Percentiles rank a stretch among this genome's conserved stretches.
These are phyloP conservation scores for Chalaropsis ovoidea DNA, from an alignment of 2,329 filamentous ascomycete species.

Conservation along the genomic window DNA sequence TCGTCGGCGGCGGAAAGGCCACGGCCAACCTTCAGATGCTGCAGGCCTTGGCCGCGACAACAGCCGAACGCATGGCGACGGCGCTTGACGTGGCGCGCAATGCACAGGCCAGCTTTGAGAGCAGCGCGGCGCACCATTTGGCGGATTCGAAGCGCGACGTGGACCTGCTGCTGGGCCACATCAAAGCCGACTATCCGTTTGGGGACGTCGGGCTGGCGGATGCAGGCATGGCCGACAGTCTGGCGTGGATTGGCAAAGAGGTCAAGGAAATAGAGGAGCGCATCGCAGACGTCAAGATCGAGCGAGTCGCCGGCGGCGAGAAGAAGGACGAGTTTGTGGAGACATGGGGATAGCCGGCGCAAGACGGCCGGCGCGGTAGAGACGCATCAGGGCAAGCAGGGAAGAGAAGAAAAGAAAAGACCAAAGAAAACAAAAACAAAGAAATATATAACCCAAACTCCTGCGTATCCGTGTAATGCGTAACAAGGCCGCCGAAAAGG, in stretches of 20 bases:
- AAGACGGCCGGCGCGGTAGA: not conserved
- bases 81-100: conserved; percentile 37
- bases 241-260: conserved; percentile 40
- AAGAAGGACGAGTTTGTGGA: conserved; percentile 42
- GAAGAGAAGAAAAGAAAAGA: not conserved
- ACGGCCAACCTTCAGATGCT: not conserved
- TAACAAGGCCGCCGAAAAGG: not conserved
- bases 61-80: conserved; percentile 36
- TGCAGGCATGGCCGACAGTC: conserved; percentile 42
- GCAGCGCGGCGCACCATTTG: conserved; percentile 35
- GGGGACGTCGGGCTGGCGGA: conserved; percentile 42
- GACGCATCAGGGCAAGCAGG: not conserved
- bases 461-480: not conserved
- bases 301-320: conserved; percentile 35
- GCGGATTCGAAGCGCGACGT: conserved; percentile 41
- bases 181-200: conserved; percentile 45
- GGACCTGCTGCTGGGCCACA: conserved; percentile 41
- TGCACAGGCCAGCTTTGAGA: conserved; percentile 44
- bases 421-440: not conserved
- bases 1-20: not conserved
- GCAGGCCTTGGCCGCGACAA: conserved; percentile 29
- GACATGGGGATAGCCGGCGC: conserved; percentile 33
- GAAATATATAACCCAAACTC: conserved; percentile 2
- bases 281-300: conserved; percentile 35
- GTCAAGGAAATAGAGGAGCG: conserved; percentile 35